Base-by-base conservation (phyloP, 2,329 filamentous ascomycete species). In the Pseudogymnoascus sp. region DNA sequence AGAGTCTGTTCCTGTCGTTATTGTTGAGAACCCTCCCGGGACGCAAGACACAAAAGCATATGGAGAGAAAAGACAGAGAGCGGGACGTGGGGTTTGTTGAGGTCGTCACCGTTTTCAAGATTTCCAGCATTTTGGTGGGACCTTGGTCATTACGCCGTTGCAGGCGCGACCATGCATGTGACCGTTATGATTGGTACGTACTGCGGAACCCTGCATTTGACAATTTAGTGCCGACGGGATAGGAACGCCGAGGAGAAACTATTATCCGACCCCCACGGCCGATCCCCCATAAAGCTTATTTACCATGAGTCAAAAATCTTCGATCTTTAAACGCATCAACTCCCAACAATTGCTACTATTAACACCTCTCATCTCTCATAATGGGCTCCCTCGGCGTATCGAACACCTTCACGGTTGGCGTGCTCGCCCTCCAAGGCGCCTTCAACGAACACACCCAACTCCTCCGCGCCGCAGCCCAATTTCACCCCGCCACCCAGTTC, bases 401-500 rank as follows among this genome's bases (percentile, higher is more conserved):
- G 22, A 72, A 73, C 69, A 64, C 67, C 18, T 68, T 83, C 63
- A 82, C 79, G 2, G 75, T 87, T 35, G 85, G 84, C 54, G 83
- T 87, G 22, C 75, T 88, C 59, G 83, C 94, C 66, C 83, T 99
- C 16, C 94, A 99, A 75, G 94, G 94, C 68, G 93, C 92, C 62
- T 97, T 97, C 74, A 81, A 85, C 69, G 93, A 99, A 74, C 93
- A 99, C 77, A 73, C 96, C 62, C 80, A 84, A 65, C 82, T 96
- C 37, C 80, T 97, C 37, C 81, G 82, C 66, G 80, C 82, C 64
- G 91, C 92, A 5, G 71, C 75, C 34, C 11, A 60, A 20, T 58
- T 30, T 25, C 25, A 50, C 63, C 32, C 58, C 60, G 11, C 59
- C 61, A 57, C 47, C 61, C 16, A 50, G 37, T 20, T 64, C 60